Base-by-base conservation (phyloP, 192 early-diverging fungal species). In the Ramicandelaber brevisporus region DNA sequence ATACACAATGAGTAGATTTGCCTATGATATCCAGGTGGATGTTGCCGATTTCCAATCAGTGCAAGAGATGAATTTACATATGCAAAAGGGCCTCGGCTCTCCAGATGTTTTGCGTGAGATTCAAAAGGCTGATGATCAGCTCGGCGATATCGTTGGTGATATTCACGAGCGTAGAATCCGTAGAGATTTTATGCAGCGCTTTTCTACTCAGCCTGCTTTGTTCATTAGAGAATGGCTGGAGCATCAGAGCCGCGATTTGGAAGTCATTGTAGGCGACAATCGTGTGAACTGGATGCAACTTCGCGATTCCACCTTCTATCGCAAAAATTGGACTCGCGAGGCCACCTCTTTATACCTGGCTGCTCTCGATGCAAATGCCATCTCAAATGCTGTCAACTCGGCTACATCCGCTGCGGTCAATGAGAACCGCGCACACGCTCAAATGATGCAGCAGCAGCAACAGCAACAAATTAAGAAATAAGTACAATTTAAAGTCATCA, bases 171-270 rank as follows among this genome's bases (percentile, higher is more conserved):
- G 65, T 20, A 79, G 84, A 27, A 63, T 73, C 17, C 88, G 89
- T 42, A 78, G 92, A 9, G 85, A 90, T 38, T 97, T 93, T 41
- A 58, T 97, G 63, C 55, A 77, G 19, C 51, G 66, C 28, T 97
- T 93, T 50, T 57, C 80, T 3, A 53, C 70, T 16, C 70, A 84
- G 26, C 87, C 92, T 0, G 69, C 74, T 19, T 74, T 69, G 25
- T 93, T 92, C 47, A 64, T 87, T 30, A 80, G 87, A 36, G 65
- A 76, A 28, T 97, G 87, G 87, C 62, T 90, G 17, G 78, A 73
- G 7, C 74, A 71, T 44, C 92, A 97, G 60, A 77, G 70, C 37
- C 60, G 79, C 27, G 92, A 97, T 54, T 48, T 93, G 33, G 83
- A 92, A 53, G 74, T 80, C 15, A 49, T 59, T 8, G 24, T 55